Evolutionary conservation across 2,329 filamentous ascomycete species (phyloP), one percentile per base, ranked within the genome.

Genomic region (Ophiosphaerella narmari): DNA sequence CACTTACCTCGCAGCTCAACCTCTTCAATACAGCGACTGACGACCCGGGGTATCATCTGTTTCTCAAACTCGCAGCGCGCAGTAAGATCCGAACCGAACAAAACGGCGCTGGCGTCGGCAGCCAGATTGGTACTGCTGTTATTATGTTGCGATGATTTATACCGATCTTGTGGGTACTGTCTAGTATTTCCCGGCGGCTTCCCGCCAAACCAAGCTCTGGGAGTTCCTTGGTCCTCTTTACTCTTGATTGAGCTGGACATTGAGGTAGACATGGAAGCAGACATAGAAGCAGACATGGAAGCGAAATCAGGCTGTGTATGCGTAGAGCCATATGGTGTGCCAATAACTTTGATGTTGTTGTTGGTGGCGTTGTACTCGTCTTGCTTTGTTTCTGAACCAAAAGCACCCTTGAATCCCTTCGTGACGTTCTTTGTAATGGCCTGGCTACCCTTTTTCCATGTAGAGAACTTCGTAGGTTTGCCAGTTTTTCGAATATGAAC

Each of bases 371-470:
- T 84, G 38, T 66, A 65, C 74, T 84, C 68, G 76, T 81, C 70
- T 81, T 83, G 79, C 82, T 86, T 46, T 12, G 66, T 54, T 38
- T 73, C 70, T 3, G 87, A 88, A 24, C 66, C 88, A 52, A 97
- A 95, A 5, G 92, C 92, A 46, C 91, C 90, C 74, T 96, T 96
- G 72, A 97, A 86, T 44, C 92, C 91, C 78, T 97, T 97, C 54
- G 89, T 89, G 43, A 97, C 89, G 67, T 92, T 93, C 74, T 97
- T 96, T 24, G 92, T 92, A 63, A 97, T 87, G 48, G 90, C 92
- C 75, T 96, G 93, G 34, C 90, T 90, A 34, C 91, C 91, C 79
- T 95, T 96, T 82, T 97, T 96, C 92, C 94, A 97, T 77, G 96
- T 96, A 76, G 96, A 96, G 77, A 97, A 97, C 73, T 97, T 97